These are phyloP conservation scores for Trichosporon coremiiforme DNA, from an alignment of 1,284 basidiomycete genomes.

Conservation along the genomic window DNA sequence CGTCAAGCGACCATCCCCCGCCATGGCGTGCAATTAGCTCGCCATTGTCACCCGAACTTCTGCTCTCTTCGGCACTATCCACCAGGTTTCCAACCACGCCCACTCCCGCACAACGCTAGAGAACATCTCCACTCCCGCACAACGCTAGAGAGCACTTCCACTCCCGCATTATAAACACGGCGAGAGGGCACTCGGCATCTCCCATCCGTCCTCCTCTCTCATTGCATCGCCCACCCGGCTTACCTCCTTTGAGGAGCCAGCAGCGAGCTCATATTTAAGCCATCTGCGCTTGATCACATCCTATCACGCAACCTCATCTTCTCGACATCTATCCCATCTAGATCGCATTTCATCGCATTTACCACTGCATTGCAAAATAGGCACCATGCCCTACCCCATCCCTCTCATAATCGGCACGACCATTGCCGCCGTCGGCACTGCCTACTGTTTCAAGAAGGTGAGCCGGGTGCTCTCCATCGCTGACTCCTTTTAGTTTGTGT, in stretches of 20 bases:
- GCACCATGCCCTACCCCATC: conserved; percentile 45
- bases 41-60: neutral
- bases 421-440: conserved; percentile 47
- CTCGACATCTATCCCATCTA: too few species aligned
- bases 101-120: neutral
- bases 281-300: neutral
- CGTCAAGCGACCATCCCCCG: neutral
- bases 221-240: neutral
- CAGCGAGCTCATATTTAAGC: neutral
- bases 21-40: neutral
- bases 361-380: neutral
- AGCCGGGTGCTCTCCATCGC: conserved; percentile 17
- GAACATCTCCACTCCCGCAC: neutral
- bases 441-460: conserved; percentile 53
- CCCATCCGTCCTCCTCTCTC: neutral
- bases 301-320: neutral
- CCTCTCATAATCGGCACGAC: conserved; percentile 46
- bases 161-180: neutral
- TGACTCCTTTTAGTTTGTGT: conserved; percentile 41
- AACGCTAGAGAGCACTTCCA: too few species aligned
- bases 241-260: neutral
- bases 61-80: neutral
- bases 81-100: neutral
- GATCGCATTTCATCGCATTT: neutral
- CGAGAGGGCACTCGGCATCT: neutral